Percentiles rank a stretch among this genome's conserved stretches.
Evolutionary conservation across 257 asterid species (phyloP).

Genomic region (Verbascum thapsus): DNA sequence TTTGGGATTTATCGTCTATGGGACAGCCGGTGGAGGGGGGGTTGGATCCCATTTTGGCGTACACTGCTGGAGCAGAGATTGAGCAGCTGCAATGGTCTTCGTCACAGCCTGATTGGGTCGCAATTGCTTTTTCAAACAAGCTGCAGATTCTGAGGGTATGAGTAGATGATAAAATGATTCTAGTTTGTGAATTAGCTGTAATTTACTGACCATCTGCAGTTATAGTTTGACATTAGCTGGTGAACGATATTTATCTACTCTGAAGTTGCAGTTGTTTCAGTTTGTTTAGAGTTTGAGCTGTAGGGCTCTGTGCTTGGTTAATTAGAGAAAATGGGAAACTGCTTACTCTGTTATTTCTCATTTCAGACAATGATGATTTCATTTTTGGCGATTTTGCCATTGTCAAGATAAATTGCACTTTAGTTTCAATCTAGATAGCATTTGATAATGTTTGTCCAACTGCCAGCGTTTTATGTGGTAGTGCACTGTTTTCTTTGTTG

Average conservation of each 20-base stretch:
- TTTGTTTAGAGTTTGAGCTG: constrained; percentile 34
- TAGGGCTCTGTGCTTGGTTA: constrained; percentile 31
- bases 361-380: constrained; percentile 21
- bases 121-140: constrained; percentile 93
- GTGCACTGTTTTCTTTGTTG: background rate
- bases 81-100: constrained; percentile 99
- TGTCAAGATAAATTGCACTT: constrained; percentile 18
- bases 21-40: constrained; percentile 96
- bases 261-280: constrained; percentile 30
- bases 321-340: constrained; percentile 30
- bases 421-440: background rate
- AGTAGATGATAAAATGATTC: constrained; percentile 43
- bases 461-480: background rate
- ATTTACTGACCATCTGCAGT: constrained; percentile 36
- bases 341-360: constrained; percentile 23
- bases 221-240: constrained; percentile 32
- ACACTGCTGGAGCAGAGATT: constrained; percentile 93
- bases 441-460: constrained; percentile 23
- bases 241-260: constrained; percentile 25
- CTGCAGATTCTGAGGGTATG: constrained; percentile 97
- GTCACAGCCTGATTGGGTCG: constrained; percentile 97
- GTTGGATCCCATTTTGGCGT: constrained; percentile 89
- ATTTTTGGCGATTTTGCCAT: constrained; percentile 19
- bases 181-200: constrained; percentile 37
- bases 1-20: constrained; percentile 96